Base-by-base conservation (phyloP, 352 stramenopile genomes). In the Phytopythium sindhum region DNA sequence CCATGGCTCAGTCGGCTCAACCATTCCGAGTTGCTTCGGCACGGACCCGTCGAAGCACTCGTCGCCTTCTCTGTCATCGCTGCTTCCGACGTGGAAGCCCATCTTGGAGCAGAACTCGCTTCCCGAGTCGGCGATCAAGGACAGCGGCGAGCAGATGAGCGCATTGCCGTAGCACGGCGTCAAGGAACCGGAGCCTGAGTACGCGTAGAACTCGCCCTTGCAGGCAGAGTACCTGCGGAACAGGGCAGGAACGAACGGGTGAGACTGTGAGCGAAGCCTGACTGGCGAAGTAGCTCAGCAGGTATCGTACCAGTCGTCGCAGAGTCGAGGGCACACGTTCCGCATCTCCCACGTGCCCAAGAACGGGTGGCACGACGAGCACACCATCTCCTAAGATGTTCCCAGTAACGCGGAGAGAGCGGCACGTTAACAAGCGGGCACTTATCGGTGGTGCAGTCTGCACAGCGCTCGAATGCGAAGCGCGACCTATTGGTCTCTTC, bases 1-100 rank as follows among this genome's bases (percentile, higher is more conserved):
- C 81, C 78, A 88, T 1, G 81, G 74, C 61, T 91, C 86, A 4
- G 62, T 77, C 11, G 86, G 84, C 59, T 93, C 82, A 1, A 72
- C 52, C 35, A 77, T 67, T 14, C 82, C 83, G 9, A 87, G 57
- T 31, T 81, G 66, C 17, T 73, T 63, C 24, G 86, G 82, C 39
- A 95, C 81, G 4, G 84, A 93, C 44, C 86, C 84, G 51, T 95
- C 86, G 35, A 95, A 95, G 76, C 86, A 95, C 35, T 92, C 84
- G 42, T 80, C 67, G 9, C 85, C 86, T 59, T 95, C 86, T 9
- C 66, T 70, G 53, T 95, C 86, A 42, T 81, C 69, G 24, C 83
- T 67, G 24, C 64, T 77, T 42, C 82, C 86, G 39, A 91, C 84
- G 26, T 90, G 82, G 67, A 88, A 93, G 17, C 86, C 86, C 86